Evolutionary conservation across 192 early-diverging fungal species (phyloP), one percentile per base, ranked within the genome.

Genomic region (Gonapodya sp.): DNA sequence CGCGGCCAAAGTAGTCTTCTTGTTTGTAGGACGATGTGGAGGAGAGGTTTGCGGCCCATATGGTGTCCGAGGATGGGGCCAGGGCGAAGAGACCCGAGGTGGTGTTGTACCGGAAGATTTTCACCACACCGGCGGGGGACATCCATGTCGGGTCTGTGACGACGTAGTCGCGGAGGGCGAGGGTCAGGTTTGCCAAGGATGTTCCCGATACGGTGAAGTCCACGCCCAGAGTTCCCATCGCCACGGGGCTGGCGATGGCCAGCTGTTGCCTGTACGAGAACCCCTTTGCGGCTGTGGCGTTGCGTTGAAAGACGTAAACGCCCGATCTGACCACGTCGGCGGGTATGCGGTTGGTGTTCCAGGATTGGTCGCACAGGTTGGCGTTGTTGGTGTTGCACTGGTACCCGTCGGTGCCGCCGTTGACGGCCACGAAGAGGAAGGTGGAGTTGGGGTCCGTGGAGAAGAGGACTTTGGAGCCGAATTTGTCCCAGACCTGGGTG

Each of bases 381-480:
- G 24, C 46, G 46, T 64, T 64, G 24, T 64, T 64, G 24, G 46
- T 64, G 46, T 64, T 64, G 46, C 46, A 64, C 24, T 64, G 46
- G 46, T 64, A 64, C 46, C 46, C 46, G 46, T 64, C 46, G 8
- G 46, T 64, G 46, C 46, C 46, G 46, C 46, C 46, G 46, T 64
- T 64, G 46, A 64, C 46, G 46, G 46, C 46, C 8, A 64, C 46
- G 46, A 64, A 64, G 8, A 64, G 46, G 46, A 64, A 64, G 8
- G 46, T 64, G 8, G 46, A 64, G 46, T 64, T 64, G 8, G 46
- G 8, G 46, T 64, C 46, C 8, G 46, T 64, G 46, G 46, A 64
- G 46, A 64, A 64, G 46, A 64, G 46, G 46, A 64, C 46, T 64
- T 64, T 64, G 46, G 46, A 64, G 46, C 46, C 46, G 46, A 64